A percentile compares a stretch with the other conserved stretches of the same genome.
These are phyloP conservation scores for Podospora tetraspora DNA, from an alignment of 495 filamentous ascomycete species.

Conservation along the genomic window DNA sequence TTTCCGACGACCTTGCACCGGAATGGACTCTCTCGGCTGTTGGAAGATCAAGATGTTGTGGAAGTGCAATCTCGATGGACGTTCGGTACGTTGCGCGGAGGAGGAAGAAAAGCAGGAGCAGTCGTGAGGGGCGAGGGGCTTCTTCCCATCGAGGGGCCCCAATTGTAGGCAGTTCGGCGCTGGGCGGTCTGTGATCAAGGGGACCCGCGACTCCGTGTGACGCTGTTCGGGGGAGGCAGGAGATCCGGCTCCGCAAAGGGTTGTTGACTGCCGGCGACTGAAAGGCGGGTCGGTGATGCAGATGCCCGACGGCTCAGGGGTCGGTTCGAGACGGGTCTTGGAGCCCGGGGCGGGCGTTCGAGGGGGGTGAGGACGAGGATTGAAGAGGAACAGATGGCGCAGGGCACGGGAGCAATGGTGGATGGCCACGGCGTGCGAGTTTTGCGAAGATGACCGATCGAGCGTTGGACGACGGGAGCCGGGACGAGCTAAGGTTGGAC, in stretches of 20 bases:
- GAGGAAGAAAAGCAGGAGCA: background rate
- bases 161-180: slow-evolving; percentile 4
- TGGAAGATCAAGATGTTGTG: slow-evolving; percentile 1
- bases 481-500: background rate
- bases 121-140: slow-evolving; percentile 2
- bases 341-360: background rate
- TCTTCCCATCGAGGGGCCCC: slow-evolving; percentile 8
- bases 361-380: background rate
- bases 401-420: background rate
- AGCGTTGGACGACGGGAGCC: background rate
- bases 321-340: background rate
- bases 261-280: background rate
- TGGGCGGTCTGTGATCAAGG: background rate
- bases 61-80: background rate
- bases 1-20: background rate
- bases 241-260: background rate
- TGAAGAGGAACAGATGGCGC: background rate
- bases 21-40: background rate
- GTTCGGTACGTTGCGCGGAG: background rate
- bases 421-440: background rate
- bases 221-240: background rate
- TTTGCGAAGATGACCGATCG: background rate
- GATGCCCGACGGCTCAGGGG: background rate
- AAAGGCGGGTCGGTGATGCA: background rate
- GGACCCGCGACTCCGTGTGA: background rate